Conservation (phyloP, 1,284 basidiomycete species). For the Coniophora puteana region DNA sequence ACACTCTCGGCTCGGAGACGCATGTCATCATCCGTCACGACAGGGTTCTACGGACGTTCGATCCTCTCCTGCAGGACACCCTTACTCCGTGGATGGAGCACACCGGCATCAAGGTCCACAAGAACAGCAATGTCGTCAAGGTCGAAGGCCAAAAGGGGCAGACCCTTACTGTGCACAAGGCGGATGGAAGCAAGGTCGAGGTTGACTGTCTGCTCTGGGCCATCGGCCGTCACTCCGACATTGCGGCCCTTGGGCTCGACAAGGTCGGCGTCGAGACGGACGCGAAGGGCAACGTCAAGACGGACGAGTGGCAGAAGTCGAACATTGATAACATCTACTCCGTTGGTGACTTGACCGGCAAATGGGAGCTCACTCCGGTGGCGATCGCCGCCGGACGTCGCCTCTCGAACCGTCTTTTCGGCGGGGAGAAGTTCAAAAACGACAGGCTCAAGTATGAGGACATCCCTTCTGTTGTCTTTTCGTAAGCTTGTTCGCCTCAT, state of each 20-base stretch:
- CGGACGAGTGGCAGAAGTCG: constrained; percentile 91
- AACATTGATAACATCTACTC: constrained; percentile 55
- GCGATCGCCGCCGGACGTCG: constrained; percentile 95
- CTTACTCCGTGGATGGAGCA: constrained; percentile 95
- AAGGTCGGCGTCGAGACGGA: constrained; percentile 76
- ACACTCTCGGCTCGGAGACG: constrained; percentile 86
- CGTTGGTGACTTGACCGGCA: constrained; percentile 92
- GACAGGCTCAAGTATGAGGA: constrained; percentile 90
- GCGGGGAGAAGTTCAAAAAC: constrained; percentile 77
- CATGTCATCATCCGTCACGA: constrained; percentile 91
- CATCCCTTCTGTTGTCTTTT: constrained; percentile 94
- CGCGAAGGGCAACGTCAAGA: constrained; percentile 77
- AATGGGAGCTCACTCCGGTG: constrained; percentile 94
- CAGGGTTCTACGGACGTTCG: constrained; percentile 89
- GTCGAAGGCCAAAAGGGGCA: constrained; percentile 74
- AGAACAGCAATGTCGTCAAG: constrained; percentile 69
- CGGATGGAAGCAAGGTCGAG: constrained; percentile 74
- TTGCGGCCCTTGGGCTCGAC: constrained; percentile 76
- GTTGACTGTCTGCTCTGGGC: constrained; percentile 94
- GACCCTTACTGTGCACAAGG: constrained; percentile 65
- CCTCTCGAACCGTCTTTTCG: constrained; percentile 88
- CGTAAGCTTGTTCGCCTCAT: constrained; percentile 42
- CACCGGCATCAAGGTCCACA: constrained; percentile 87
- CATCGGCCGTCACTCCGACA: constrained; percentile 86
- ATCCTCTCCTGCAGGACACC: constrained; percentile 82